phyloP scores from a whole-genome alignment of 257 asterid genomes.

The Salvia miltiorrhiza region DNA sequence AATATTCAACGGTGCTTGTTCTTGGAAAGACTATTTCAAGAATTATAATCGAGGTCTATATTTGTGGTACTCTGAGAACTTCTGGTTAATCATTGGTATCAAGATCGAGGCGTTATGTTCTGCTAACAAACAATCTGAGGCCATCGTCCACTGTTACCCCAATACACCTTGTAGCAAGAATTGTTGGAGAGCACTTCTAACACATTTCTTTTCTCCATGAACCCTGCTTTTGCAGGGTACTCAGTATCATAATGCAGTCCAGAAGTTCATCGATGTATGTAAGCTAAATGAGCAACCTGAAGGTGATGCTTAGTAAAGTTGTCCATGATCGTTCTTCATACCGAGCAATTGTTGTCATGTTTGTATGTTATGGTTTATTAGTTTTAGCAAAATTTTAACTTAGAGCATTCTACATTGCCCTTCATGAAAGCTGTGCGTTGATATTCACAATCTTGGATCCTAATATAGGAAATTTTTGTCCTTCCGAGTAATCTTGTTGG shows the following conservation, averaged over 20 bases:
- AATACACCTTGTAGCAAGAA: not conserved
- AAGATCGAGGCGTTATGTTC: not conserved
- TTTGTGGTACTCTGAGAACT: not conserved
- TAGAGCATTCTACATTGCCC: not conserved
- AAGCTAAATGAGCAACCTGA: slow-evolving; percentile 55
- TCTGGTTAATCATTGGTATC: not conserved
- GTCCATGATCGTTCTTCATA: not conserved
- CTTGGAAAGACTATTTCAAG: not conserved
- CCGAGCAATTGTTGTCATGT: not conserved
- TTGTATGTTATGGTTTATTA: not conserved
- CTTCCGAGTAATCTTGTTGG: not conserved
- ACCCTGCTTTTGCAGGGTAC: slow-evolving; percentile 63
- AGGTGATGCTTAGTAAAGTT: slow-evolving; percentile 7
- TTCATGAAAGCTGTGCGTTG: not conserved
- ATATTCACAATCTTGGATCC: not conserved
- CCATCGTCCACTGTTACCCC: not conserved
- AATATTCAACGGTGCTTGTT: too few relatives aligned
- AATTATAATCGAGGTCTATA: not conserved
- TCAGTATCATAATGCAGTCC: slow-evolving; percentile 88
- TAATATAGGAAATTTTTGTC: not conserved
- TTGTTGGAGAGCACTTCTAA: not conserved
- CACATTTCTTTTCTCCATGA: not conserved
- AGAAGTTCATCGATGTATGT: slow-evolving; percentile 84
- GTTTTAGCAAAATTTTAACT: not conserved
- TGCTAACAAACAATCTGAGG: not conserved